These are phyloP conservation scores for Scenedesmus sp. DNA, from an alignment of 163 green algal genomes.

Conservation along the genomic window DNA sequence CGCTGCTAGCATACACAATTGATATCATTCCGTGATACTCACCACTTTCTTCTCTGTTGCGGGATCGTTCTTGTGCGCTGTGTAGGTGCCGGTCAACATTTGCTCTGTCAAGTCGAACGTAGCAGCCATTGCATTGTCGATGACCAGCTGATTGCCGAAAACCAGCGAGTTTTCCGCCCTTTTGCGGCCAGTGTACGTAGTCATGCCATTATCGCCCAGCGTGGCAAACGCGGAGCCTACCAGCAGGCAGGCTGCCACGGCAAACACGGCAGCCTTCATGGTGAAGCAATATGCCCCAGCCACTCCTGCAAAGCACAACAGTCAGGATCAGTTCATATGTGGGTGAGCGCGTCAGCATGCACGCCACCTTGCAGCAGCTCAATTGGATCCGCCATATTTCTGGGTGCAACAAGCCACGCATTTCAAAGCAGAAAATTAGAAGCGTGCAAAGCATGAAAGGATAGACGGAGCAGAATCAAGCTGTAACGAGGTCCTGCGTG, in stretches of 20 bases:
- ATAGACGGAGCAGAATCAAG: no score
- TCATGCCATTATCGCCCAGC: slow-evolving; percentile 50
- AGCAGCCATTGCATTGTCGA: slow-evolving; percentile 19
- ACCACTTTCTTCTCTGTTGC: slow-evolving; percentile 34
- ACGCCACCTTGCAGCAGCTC: background rate
- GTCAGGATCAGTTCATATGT: background rate
- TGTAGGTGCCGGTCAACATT: slow-evolving; percentile 37
- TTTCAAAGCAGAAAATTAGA: no score
- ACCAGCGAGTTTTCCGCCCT: background rate
- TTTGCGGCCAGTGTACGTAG: slow-evolving; percentile 37
- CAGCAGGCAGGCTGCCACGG: slow-evolving; percentile 34
- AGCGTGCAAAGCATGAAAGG: no score
- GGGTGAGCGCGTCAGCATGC: background rate
- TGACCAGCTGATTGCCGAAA: slow-evolving; percentile 45
- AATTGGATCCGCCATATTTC: background rate
- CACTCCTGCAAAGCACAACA: background rate
- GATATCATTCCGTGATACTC: background rate
- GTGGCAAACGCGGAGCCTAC: slow-evolving; percentile 8
- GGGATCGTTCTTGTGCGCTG: slow-evolving; percentile 19
- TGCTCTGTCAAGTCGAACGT: slow-evolving; percentile 9
- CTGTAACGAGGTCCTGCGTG: background rate
- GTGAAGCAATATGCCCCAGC: background rate
- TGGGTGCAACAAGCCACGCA: no score
- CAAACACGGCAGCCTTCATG: slow-evolving; percentile 37
- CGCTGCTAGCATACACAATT: background rate